phyloP scores from a whole-genome alignment of 768 basidiomycete species.

The Boletus huronensis region DNA sequence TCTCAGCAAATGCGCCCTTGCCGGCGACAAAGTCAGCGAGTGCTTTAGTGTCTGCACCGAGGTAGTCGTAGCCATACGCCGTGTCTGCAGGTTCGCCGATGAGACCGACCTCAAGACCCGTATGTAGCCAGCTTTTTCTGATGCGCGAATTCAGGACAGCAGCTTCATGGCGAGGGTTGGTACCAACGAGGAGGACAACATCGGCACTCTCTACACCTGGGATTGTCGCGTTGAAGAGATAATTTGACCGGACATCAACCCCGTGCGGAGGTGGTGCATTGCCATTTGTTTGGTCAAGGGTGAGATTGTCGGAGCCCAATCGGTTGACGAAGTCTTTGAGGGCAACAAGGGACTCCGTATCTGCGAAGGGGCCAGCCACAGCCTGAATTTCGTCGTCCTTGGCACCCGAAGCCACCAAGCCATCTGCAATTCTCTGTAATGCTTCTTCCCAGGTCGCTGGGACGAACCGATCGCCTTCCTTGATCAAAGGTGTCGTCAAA shows the following conservation, averaged over 20 bases:
- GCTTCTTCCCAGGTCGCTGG: constrained; percentile 91
- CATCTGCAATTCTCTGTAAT: constrained; percentile 70
- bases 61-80: constrained; percentile 89
- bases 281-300: constrained; percentile 72
- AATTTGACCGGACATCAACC: constrained; percentile 91
- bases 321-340: constrained; percentile 92
- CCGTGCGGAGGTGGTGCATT: constrained; percentile 68
- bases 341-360: constrained; percentile 90
- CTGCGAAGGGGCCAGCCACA: constrained; percentile 88
- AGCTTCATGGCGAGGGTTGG: constrained; percentile 96
- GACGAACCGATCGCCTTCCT: constrained; percentile 90
- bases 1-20: constrained; percentile 75
- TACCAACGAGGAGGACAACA: constrained; percentile 88
- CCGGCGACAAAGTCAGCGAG: constrained; percentile 75
- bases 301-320: constrained; percentile 91
- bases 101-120: constrained; percentile 79
- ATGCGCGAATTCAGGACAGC: constrained; percentile 97
- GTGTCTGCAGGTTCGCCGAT: constrained; percentile 91
- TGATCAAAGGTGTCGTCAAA: constrained; percentile 85
- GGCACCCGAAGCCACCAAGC: constrained; percentile 76
- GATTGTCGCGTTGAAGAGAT: constrained; percentile 93
- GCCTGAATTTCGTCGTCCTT: constrained; percentile 92
- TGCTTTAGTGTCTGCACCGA: constrained; percentile 74
- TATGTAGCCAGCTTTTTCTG: constrained; percentile 90
- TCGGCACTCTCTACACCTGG: constrained; percentile 90